phyloP scores from a whole-genome alignment of 345 rosid species.

The Salix arbutifolia region DNA sequence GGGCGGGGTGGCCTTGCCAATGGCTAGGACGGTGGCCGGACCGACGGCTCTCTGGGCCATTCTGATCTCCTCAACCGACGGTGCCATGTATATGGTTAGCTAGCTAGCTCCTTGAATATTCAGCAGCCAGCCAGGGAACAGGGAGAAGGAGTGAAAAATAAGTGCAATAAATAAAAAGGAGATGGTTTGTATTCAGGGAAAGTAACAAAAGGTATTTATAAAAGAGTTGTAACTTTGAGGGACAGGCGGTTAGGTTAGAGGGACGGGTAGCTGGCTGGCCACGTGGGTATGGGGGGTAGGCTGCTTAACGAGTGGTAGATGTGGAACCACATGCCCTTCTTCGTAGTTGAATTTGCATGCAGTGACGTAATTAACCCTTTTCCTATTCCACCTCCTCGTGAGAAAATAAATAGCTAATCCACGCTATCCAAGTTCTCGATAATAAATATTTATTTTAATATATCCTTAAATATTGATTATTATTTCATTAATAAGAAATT shows the following conservation, averaged over 20 bases:
- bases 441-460: too few species aligned
- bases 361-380: too few species aligned
- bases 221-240: too few species aligned
- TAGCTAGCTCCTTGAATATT: neutral
- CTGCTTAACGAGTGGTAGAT: neutral
- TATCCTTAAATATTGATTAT: too few species aligned
- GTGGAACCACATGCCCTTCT: neutral
- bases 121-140: neutral
- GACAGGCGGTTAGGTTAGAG: conserved; percentile 9
- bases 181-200: too few species aligned
- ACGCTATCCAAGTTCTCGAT: too few species aligned
- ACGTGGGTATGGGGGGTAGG: conserved; percentile 7
- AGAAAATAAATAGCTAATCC: too few species aligned
- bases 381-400: too few species aligned
- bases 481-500: too few species aligned
- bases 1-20: conserved; percentile 22
- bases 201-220: neutral
- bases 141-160: neutral
- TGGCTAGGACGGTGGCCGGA: conserved; percentile 20
- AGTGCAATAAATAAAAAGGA: neutral
- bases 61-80: conserved; percentile 15
- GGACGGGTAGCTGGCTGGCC: conserved; percentile 2
- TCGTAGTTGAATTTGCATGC: too few species aligned
- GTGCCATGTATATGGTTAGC: neutral
- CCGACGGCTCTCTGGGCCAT: conserved; percentile 13